Conservation (phyloP, 768 basidiomycete genomes). For the Boletus barrowsii region DNA sequence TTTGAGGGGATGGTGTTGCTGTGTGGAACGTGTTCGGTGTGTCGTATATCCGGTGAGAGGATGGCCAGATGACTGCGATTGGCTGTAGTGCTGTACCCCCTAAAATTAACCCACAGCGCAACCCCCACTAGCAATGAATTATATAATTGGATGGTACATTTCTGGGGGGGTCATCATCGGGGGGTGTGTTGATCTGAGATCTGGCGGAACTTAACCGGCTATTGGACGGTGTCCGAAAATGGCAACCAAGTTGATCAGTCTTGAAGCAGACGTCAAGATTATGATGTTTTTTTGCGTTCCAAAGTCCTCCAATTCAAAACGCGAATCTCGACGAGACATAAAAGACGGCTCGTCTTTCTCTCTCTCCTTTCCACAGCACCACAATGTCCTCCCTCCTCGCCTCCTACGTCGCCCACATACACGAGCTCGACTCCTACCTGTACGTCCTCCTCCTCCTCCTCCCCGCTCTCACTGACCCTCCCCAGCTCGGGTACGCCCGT, state of each 20-base stretch:
- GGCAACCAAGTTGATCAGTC: conserved; percentile 5
- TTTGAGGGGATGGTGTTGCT: not conserved
- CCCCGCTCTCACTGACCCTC: not conserved
- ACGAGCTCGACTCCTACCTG: conserved; percentile 66
- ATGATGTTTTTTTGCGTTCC: conserved; percentile 5
- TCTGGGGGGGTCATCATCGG: conserved; percentile 1
- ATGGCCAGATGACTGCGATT: too few species aligned
- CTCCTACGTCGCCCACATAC: conserved; percentile 56
- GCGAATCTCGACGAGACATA: conserved; percentile 18
- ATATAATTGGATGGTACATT: too few species aligned
- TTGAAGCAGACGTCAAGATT: conserved; percentile 15
- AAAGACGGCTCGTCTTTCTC: not conserved
- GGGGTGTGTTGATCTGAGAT: conserved; percentile 16
- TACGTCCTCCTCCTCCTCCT: conserved; percentile 30
- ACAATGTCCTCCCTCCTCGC: conserved; percentile 39
- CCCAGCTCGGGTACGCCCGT: conserved; percentile 61
- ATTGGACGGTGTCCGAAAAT: too few species aligned
- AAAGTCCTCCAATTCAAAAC: not conserved
- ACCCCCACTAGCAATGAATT: not conserved
- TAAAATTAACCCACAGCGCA: not conserved
- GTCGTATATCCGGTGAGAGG: too few species aligned
- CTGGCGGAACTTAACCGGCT: conserved; percentile 1
- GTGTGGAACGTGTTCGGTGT: not conserved
- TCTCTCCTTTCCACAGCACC: not conserved
- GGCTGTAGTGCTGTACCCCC: conserved; percentile 1